Conservation (phyloP, 352 stramenopile species). For the Phytophthora lateralis region DNA sequence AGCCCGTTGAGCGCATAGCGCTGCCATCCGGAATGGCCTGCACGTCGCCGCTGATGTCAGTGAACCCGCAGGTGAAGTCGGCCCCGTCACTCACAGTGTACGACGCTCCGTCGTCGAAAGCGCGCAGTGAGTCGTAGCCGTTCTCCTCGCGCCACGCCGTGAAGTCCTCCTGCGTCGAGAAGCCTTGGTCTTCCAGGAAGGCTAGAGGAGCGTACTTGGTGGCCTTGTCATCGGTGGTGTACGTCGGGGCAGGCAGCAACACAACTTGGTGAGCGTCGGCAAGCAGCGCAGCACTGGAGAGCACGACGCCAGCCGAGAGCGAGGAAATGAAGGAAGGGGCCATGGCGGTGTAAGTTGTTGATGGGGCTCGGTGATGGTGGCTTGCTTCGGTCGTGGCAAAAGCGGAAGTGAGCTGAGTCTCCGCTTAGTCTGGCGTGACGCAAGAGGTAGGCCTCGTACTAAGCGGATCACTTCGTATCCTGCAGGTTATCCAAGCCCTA, state of each 20-base stretch:
- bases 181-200: constrained; percentile 56
- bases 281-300: constrained; percentile 30
- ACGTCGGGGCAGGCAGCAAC: constrained; percentile 44
- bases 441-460: constrained; percentile 11
- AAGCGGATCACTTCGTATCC: constrained; percentile 13
- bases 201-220: constrained; percentile 49
- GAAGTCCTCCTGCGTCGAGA: constrained; percentile 48
- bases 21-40: constrained; percentile 42
- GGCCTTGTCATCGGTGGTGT: constrained; percentile 37
- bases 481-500: neutral
- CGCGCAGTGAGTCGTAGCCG: constrained; percentile 45
- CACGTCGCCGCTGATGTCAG: constrained; percentile 24
- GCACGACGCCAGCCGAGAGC: constrained; percentile 22
- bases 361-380: neutral
- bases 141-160: constrained; percentile 42
- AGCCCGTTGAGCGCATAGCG: constrained; percentile 48
- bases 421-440: constrained; percentile 4
- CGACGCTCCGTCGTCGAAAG: constrained; percentile 44
- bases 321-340: constrained; percentile 23
- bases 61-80: constrained; percentile 46
- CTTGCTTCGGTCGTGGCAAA: constrained; percentile 16
- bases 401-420: constrained; percentile 19
- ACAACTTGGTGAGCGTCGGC: constrained; percentile 43
- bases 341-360: constrained; percentile 4
- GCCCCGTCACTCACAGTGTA: constrained; percentile 42